A percentile compares a stretch with the other conserved stretches of the same genome.
Evolutionary conservation across 192 early-diverging fungal genomes (phyloP).

Genomic region (Gaertneriomyces semiglobifer): DNA sequence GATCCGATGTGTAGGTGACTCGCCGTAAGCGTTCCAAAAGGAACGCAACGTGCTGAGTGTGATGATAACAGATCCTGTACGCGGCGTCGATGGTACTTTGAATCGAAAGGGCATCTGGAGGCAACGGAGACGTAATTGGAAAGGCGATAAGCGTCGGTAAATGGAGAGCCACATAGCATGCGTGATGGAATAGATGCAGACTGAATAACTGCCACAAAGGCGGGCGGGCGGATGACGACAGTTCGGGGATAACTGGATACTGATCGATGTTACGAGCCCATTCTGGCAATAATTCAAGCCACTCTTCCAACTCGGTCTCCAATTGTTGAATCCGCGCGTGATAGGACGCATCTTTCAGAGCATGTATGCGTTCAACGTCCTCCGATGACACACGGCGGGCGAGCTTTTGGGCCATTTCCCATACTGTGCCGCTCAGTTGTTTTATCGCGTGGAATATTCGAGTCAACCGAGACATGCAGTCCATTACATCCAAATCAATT

Average conservation of each 20-base stretch:
- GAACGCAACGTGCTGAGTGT: too few relatives aligned
- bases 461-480: slow-evolving; percentile 13
- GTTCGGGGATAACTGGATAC: neutral
- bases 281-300: slow-evolving; percentile 11
- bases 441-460: slow-evolving; percentile 12
- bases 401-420: slow-evolving; percentile 16
- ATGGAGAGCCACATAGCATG: slow-evolving; percentile 16
- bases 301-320: slow-evolving; percentile 6
- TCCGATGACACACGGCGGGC: neutral
- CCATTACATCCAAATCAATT: slow-evolving; percentile 22
- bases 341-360: neutral
- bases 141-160: slow-evolving; percentile 20
- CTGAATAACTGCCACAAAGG: slow-evolving; percentile 24
- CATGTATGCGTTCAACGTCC: neutral
- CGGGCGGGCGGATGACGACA: slow-evolving; percentile 7
- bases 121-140: neutral
- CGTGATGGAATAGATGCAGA: slow-evolving; percentile 24
- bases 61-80: too few relatives aligned
- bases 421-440: slow-evolving; percentile 14
- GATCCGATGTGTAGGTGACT: too few relatives aligned
- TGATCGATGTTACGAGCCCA: slow-evolving; percentile 26
- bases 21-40: too few relatives aligned
- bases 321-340: slow-evolving; percentile 5
- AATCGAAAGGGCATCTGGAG: neutral
- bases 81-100: too few relatives aligned